Evolutionary conservation across 768 basidiomycete species (phyloP).

Genomic region (Fibroporia radiculosa): DNA sequence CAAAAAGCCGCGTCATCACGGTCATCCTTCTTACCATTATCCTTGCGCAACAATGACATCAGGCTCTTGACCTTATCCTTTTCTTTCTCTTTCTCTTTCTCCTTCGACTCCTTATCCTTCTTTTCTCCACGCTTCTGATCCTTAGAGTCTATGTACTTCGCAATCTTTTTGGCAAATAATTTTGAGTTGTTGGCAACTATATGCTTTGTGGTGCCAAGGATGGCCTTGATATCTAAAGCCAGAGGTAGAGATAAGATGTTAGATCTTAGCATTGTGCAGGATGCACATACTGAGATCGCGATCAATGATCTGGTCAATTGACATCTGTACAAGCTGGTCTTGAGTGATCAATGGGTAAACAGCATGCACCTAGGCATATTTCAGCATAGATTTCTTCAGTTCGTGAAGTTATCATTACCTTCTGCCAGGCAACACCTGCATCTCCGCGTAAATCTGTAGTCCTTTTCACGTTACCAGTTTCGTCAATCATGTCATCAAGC

Average conservation of each 20-base stretch:
- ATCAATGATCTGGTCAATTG: conserved; percentile 41
- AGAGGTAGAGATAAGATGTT: too few species aligned
- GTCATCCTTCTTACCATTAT: conserved; percentile 26
- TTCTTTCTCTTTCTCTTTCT: conserved; percentile 25
- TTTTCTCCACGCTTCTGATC: conserved; percentile 44
- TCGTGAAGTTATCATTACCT: conserved; percentile 25
- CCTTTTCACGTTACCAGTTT: conserved; percentile 46
- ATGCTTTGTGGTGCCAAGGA: conserved; percentile 47
- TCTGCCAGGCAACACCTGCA: conserved; percentile 55
- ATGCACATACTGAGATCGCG: conserved; percentile 33
- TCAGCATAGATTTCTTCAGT: background rate
- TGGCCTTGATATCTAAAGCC: conserved; percentile 32
- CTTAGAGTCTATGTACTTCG: conserved; percentile 60
- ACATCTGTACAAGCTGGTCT: conserved; percentile 42
- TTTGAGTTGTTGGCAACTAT: conserved; percentile 44
- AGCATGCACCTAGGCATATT: conserved; percentile 41
- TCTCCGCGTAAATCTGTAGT: conserved; percentile 49
- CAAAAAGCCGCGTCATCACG: conserved; percentile 38
- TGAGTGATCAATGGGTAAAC: conserved; percentile 47
- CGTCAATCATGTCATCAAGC: conserved; percentile 50
- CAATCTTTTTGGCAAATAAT: conserved; percentile 45
- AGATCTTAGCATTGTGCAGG: background rate
- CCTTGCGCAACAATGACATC: conserved; percentile 8
- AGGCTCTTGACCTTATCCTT: conserved; percentile 20
- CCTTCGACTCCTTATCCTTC: conserved; percentile 31